Evolutionary conservation across 306 rosid genomes (phyloP), one percentile per base, ranked within the genome.

Genomic region (Macrotyloma uniflorum): DNA sequence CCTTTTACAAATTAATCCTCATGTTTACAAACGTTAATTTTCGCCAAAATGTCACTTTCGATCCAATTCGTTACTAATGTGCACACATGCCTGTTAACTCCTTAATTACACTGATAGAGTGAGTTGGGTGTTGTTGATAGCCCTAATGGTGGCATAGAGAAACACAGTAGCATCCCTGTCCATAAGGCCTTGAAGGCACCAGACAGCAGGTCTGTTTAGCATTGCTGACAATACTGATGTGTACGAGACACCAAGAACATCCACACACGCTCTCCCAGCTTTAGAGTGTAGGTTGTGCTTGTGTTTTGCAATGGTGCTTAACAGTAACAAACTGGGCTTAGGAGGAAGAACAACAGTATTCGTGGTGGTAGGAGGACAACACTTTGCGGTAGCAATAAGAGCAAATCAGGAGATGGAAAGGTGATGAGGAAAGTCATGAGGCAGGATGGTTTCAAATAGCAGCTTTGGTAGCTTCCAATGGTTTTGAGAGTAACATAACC

Each of bases 121-220:
- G 24, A 11, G 30, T 53, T 20, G 5, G 24, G 90, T 58, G 43
- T 82, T 87, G 61, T 83, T 85, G 61, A 94, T 86, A 5, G 72
- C 83, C 73, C 49, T 92, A 53, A 94, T 92, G 72, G 97, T 89
- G 57, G 96, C 90, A 85, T 97, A n/a, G n/a, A 94, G 1, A 94
- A 90, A 67, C 98, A 94, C 18, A 88, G 97, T 95, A 4, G 97
- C 97, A 13, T 94, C 98, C 76, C 92, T 84, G 72, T 86, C 97
- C 59, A 88, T 14, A 0, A 92, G 81, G 3, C 98, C 98, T 36
- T 14, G 69, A 57, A 2, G 92, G 92, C 74, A 91, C 77, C 0
- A 94, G 98, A 24, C 95, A 94, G 51, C 97, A 94, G 2, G 91
- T 49, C 11, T 92, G 87, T 69, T 88, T 94, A 0, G 97, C 91